These are phyloP conservation scores for Trichosanthes cucumerina DNA, from an alignment of 306 rosid species.

Conservation along the genomic window DNA sequence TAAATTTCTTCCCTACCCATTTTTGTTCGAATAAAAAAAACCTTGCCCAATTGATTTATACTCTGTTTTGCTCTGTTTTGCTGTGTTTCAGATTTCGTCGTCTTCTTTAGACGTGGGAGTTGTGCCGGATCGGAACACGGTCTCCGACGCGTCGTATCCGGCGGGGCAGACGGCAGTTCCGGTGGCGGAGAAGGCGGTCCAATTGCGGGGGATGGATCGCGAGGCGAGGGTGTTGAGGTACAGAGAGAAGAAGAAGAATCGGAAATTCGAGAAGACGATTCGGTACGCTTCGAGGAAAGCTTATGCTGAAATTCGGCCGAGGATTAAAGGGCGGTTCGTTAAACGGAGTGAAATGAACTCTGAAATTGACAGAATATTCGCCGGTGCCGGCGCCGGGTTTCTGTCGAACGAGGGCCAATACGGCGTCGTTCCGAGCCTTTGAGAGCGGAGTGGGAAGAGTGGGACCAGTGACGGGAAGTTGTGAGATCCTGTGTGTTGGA, in stretches of 20 bases:
- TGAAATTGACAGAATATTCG: constrained; percentile 31
- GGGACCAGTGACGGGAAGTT: neutral
- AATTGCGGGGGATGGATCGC: constrained; percentile 53
- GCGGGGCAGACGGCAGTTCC: constrained; percentile 30
- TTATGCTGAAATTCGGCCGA: constrained; percentile 76
- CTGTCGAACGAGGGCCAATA: constrained; percentile 34
- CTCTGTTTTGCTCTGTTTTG: neutral
- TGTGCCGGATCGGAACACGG: constrained; percentile 56
- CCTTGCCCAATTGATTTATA: neutral
- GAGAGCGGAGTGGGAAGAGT: neutral
- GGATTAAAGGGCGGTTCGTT: constrained; percentile 75
- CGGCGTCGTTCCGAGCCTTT: constrained; percentile 87
- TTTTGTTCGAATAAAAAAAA: neutral
- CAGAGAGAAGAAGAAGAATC: constrained; percentile 79
- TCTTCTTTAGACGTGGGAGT: constrained; percentile 75
- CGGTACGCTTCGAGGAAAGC: constrained; percentile 81
- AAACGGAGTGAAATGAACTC: constrained; percentile 50
- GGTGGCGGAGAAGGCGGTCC: constrained; percentile 32
- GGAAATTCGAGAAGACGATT: constrained; percentile 68
- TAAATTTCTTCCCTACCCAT: constrained; percentile 12
- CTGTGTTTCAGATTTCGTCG: constrained; percentile 50
- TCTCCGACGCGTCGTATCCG: constrained; percentile 45
- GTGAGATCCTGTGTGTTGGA: neutral
- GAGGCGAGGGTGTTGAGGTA: constrained; percentile 72
- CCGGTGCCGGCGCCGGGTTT: constrained; percentile 8